phyloP scores from a whole-genome alignment of 2,329 filamentous ascomycete species.

The Scorias spongiosa region DNA sequence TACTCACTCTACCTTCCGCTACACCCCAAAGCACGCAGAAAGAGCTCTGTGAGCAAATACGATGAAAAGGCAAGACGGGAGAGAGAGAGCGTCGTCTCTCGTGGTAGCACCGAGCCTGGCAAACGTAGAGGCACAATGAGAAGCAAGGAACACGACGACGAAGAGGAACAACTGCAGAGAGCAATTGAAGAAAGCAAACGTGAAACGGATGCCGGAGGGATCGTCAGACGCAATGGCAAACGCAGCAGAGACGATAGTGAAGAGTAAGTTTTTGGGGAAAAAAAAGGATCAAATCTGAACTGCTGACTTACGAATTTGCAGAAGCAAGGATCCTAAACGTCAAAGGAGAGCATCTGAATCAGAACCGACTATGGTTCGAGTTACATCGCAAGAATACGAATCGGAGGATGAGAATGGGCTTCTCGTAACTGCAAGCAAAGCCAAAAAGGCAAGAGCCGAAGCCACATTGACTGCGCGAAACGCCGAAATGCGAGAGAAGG shows the following conservation, averaged over 20 bases:
- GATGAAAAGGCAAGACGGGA: slow-evolving; percentile 40
- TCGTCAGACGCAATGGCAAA: slow-evolving; percentile 53
- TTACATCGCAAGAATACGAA: slow-evolving; percentile 40
- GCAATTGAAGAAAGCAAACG: slow-evolving; percentile 93
- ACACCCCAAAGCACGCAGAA: slow-evolving; percentile 39
- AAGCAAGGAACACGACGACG: slow-evolving; percentile 87
- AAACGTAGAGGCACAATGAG: slow-evolving; percentile 96
- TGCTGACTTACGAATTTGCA: slow-evolving; percentile 29
- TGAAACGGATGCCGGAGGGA: slow-evolving; percentile 46
- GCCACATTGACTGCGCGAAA: slow-evolving; percentile 39
- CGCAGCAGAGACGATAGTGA: slow-evolving; percentile 80
- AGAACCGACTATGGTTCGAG: slow-evolving; percentile 31
- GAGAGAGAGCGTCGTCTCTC: slow-evolving; percentile 36
- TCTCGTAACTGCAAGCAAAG: slow-evolving; percentile 9
- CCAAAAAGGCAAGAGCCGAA: slow-evolving; percentile 31
- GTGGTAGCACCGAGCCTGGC: slow-evolving; percentile 42
- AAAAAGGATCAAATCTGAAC: neutral
- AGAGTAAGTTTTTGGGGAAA: slow-evolving; percentile 62
- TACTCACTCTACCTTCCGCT: slow-evolving; percentile 50
- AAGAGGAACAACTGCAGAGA: slow-evolving; percentile 74
- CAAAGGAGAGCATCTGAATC: slow-evolving; percentile 71
- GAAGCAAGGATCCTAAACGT: slow-evolving; percentile 55
- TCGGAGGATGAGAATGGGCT: slow-evolving; percentile 52
- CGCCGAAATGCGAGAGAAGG: slow-evolving; percentile 47
- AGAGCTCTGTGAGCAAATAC: slow-evolving; percentile 52